Base-by-base conservation (phyloP, 1,284 basidiomycete species). In the Puccinia coronata region DNA sequence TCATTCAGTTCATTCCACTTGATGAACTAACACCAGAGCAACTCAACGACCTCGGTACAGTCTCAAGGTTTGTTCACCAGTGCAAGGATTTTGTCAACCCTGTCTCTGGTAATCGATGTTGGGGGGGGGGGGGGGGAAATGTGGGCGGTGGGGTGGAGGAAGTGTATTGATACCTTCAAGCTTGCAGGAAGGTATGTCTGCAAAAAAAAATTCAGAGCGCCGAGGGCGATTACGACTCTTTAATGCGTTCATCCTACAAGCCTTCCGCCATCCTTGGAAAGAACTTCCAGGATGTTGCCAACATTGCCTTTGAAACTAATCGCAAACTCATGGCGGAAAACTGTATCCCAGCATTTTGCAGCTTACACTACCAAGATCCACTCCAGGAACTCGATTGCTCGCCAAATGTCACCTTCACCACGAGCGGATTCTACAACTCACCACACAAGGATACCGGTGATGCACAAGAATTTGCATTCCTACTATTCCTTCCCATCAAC, bases 1-100 rank as follows among this genome's bases (percentile, higher is more conserved):
- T 65, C 61, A 65, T 65, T 36, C 14, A 65, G 28, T 65, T 65
- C 61, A 65, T 18, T n/a, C 28, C 61, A 36, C 34, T 65, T 39
- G 34, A 65, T 18, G 34, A 65, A 3, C n/a, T n/a, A n/a, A n/a
- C n/a, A n/a, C n/a, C n/a, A n/a, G n/a, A n/a, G n/a, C n/a, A n/a
- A n/a, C 31, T 39, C 9, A n/a, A 3, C 25, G 20, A 65, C 9
- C 9, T 65, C 23, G 39, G 14, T 34, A 39, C 39, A 18, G 61
- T 65, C 23, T 20, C 61, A 18, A 39, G 9, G 2, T 65, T 65
- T 39, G 6, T 39, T 5, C 39, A 41, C 34, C 3, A 34, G 34
- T 25, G 5, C 5, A 65, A 65, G 25, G 2, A 65, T 2, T 57
- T 57, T 57, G 20, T 57, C 14, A 65, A 41, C 25, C 2, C 39